Evolutionary conservation across 208 protist genomes (phyloP), one percentile per base, ranked within the genome.

Genomic region (Trypanosoma mega): DNA sequence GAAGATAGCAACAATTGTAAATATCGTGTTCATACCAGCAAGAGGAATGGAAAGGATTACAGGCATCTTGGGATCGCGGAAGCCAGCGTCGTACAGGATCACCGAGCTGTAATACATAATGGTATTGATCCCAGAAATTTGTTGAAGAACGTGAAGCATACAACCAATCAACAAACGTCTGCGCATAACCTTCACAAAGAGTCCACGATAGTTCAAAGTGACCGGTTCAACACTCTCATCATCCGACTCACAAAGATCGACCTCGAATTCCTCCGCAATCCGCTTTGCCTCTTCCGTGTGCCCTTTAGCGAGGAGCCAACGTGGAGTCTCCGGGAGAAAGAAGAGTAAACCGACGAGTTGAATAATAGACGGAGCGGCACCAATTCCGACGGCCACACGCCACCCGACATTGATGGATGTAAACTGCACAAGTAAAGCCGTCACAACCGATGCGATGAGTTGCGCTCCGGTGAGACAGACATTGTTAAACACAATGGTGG

Each of bases 71-170:
- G 58, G 64, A 27, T 87, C 82, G 1, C 67, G 45, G 56, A 96
- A 93, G 43, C 89, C 89, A 12, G 85, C 81, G 44, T 93, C 81
- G 34, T 84, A 75, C 24, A 97, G 65, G 44, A 97, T 95, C 31
- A 92, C 78, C 14, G 90, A 74, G 62, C 84, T 93, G 79, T 97
- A 97, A 72, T 97, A 97, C 90, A 96, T 96, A 63, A 96, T 89
- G 2, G 90, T 94, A 74, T 97, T 97, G 65, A 96, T 97, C 18
- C 90, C 92, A 23, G 80, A 92, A 43, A 95, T 79, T 72, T 97
- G 92, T 70, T 97, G 92, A 36, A 97, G 77, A 31, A 96, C 74
- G 72, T 97, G 92, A 43, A 97, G 84, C 27, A 71, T 78, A 45
- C 78, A 88, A 46, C 90, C 85, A 46, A 96, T 73, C 8, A 92